Base-by-base conservation (phyloP, 441 rosid species). In the Erysimum cheiri region DNA sequence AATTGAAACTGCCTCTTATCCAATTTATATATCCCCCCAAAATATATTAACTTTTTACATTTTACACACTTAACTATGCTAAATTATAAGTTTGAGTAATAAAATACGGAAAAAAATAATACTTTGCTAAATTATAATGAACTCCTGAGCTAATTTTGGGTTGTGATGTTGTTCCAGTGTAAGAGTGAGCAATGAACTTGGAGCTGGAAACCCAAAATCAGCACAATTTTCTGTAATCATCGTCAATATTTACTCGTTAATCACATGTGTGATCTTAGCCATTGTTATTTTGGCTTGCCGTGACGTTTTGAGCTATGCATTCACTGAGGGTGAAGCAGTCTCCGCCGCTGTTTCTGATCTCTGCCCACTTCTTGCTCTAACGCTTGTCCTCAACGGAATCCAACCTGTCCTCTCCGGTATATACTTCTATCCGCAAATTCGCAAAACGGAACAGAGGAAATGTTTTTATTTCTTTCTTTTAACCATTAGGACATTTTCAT, bases 131-230 rank as follows among this genome's bases (percentile, higher is more conserved):
- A n/a, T n/a, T n/a, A n/a, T n/a, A n/a, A n/a, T n/a, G n/a, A n/a
- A n/a, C n/a, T n/a, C n/a, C n/a, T n/a, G n/a, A n/a, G n/a, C n/a
- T n/a, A n/a, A n/a, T n/a, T n/a, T 22, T 22, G 24, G 24, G 2
- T 22, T 22, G 24, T 68, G n/a, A 26, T 49, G 11, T 44, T 39
- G 24, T 55, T 28, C 33, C 78, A 83, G 92, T 58, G 92, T 85
- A 64, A 82, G 89, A 71, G 92, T 82, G 48, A 83, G 89, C 76
- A 87, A 87, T 39, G 92, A 87, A 65, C 85, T 87, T 24, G 92
- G 92, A 77, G 85, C 89, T 1, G 82, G 79, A 24, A 86, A 85
- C 48, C 92, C 92, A 0, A 85, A 80, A 59, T 74, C 92, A 6
- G 88, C 84, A 6, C 64, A 84, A 13, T 87, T 85, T 61, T 87